Base-by-base conservation (phyloP, 164 flowering plant species). In the Warburgia ugandensis region DNA sequence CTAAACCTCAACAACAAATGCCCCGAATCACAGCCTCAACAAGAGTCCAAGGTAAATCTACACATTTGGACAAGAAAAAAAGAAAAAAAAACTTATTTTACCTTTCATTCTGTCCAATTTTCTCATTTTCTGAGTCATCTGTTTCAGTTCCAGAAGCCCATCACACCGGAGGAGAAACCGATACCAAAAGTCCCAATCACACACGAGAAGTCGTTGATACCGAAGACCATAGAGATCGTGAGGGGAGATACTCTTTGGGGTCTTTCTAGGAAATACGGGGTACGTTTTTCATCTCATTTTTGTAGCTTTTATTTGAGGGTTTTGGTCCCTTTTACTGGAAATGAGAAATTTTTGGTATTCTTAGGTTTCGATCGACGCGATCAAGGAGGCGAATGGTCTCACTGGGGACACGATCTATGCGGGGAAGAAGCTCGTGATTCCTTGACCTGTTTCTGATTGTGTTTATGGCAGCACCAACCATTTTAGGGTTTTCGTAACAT, bases 201-300 rank as follows among this genome's bases (percentile, higher is more conserved):
- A 11, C 32, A 13, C 20, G 56, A 30, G 16, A 11, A 21, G 21
- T 2, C 51, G 28, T 28, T 29, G 1, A 2, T 23, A 21, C n/a
- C 25, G 5, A 57, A 33, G 32, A 62, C 56, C 1, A 19, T 75
- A 2, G 67, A 72, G 65, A 75, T 72, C 48, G 77, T 48, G 49
- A 75, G 56, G 35, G 79, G 79, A 51, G 79, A 72, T 60, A 75
- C 79, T 0, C 74, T 72, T 19, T 75, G 77, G 79, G 77, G 74
- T 14, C 67, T 75, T 28, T 69, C 77, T 16, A 64, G 63, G 45
- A 60, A 67, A 69, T 62, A 65, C 46, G 79, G 74, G 73, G 79
- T 74, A 58, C 20, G 50, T 16, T 22, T 36, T 21, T 27, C 13
- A 16, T 25, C 32, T 10, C 3, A 3, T 16, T 20, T 25, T 32